A percentile compares a stretch with the other conserved stretches of the same genome.
Evolutionary conservation across 257 asterid species (phyloP).

Genomic region (Nicotiana sylvestris): DNA sequence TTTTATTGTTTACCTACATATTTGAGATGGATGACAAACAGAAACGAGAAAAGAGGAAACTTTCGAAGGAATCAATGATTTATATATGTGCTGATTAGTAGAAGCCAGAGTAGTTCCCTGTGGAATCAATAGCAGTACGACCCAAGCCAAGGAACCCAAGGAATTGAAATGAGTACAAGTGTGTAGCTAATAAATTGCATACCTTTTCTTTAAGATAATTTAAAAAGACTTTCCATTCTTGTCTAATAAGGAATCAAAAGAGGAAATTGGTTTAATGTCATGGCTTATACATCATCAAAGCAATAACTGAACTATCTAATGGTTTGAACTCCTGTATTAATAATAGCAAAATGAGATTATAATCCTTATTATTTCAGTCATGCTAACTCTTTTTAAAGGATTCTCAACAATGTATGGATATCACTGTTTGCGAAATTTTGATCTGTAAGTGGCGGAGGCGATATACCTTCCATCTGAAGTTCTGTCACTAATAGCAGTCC

Average conservation of each 20-base stretch:
- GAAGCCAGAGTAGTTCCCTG: not conserved
- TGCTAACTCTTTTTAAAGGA: not conserved
- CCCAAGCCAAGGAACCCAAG: not conserved
- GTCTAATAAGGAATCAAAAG: not conserved
- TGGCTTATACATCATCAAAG: not conserved
- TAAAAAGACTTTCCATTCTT: not conserved
- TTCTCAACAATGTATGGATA: not conserved
- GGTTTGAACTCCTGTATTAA: not conserved
- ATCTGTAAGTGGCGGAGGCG: not conserved
- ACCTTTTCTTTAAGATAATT: not conserved
- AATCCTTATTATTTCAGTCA: not conserved
- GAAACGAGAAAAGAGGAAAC: not conserved
- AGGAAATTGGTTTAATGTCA: not conserved
- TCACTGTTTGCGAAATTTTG: not conserved
- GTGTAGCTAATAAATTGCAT: not conserved
- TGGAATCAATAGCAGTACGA: not conserved
- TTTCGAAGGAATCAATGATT: not conserved
- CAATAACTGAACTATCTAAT: not conserved
- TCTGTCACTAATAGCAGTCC: constrained; percentile 43
- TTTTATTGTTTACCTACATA: not conserved
- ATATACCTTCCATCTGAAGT: constrained; percentile 40
- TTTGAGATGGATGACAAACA: not conserved
- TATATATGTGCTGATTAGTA: not conserved
- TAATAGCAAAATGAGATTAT: too few species aligned
- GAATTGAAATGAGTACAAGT: not conserved